These are phyloP conservation scores for Petunia hybrid DNA, from an alignment of 305 asterid genomes.

Conservation along the genomic window DNA sequence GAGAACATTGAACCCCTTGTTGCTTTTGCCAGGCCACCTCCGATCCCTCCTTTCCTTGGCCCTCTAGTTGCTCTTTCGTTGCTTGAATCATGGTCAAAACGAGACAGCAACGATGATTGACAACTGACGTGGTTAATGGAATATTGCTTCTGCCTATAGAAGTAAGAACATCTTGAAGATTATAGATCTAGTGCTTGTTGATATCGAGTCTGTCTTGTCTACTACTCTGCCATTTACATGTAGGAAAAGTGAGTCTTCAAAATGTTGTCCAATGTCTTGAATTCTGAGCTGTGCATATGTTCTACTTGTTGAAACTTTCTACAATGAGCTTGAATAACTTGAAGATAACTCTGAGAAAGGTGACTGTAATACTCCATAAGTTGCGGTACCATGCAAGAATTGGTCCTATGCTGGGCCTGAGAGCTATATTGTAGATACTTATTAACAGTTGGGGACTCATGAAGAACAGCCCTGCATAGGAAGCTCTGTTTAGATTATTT, in stretches of 20 bases:
- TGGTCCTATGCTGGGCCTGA: conserved; percentile 57
- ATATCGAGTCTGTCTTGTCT: background rate
- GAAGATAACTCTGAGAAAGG: conserved; percentile 48
- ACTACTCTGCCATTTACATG: background rate
- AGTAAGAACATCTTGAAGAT: conserved; percentile 24
- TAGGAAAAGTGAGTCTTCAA: background rate
- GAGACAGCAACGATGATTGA: conserved; percentile 59
- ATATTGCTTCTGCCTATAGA: conserved; percentile 31
- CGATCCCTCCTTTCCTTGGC: conserved; percentile 63
- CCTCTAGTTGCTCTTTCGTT: conserved; percentile 64
- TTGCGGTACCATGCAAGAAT: conserved; percentile 58
- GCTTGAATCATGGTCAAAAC: conserved; percentile 57
- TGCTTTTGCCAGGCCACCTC: conserved; percentile 67
- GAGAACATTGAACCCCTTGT: conserved; percentile 50
- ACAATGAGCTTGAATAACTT: conserved; percentile 49
- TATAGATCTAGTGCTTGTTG: conserved; percentile 9
- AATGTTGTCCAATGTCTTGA: conserved; percentile 21
- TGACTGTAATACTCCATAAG: conserved; percentile 49
- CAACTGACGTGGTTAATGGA: conserved; percentile 31
- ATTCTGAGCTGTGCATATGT: background rate
- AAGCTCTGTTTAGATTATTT: conserved; percentile 3
- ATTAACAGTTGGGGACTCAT: conserved; percentile 56
- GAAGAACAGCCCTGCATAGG: conserved; percentile 59
- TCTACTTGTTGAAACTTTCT: conserved; percentile 46
- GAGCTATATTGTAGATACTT: conserved; percentile 45